Evolutionary conservation across 495 filamentous ascomycete genomes (phyloP), one percentile per base, ranked within the genome.

Genomic region (Parathielavia hyrcaniae): DNA sequence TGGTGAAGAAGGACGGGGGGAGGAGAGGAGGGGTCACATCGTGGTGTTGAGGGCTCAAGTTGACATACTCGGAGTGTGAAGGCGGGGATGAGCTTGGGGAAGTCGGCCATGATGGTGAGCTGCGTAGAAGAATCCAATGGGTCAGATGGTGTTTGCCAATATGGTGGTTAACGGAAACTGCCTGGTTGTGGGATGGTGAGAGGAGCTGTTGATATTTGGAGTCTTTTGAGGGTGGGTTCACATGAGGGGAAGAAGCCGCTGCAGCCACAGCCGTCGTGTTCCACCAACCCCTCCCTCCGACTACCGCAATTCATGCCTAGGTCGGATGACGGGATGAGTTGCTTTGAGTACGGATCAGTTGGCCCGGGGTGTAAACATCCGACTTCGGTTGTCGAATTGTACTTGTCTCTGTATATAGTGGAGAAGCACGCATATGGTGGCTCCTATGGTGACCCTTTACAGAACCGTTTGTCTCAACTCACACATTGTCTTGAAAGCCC

Each of bases 31-130:
- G 22, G 36, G 35, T 5, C 50, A 36, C 9, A n/a, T n/a, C 17
- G 13, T 19, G 34, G 51, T 38, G 43, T 17, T 40, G 55, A 23
- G 17, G 19, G 57, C 13, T 14, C 5, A 43, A 39, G 6, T 14
- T 34, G 34, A 59, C 69, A 46, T 68, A 73, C 75, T 22, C 66
- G 61, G 38, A 69, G 62, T 47, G 68, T 72, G 61, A 77, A 77
- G 62, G 75, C 75, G 0, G 75, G 75, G 57, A 76, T 71, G 59
- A 77, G 71, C 55, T 71, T 75, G 54, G 74, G 67, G 52, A 55
- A 55, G 53, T 34, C 53, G 26, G 71, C 58, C 74, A 77, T 77
- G 54, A 45, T 62, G 53, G 20, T 11, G 44, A 13, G 19, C 39
- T 13, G n/a, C 10, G 26, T 38, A 12, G 8, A 8, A 20, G 14